A percentile compares a stretch with the other conserved stretches of the same genome.
Conservation (phyloP, 495 filamentous ascomycete species). For the Aspergillus sparsus region DNA sequence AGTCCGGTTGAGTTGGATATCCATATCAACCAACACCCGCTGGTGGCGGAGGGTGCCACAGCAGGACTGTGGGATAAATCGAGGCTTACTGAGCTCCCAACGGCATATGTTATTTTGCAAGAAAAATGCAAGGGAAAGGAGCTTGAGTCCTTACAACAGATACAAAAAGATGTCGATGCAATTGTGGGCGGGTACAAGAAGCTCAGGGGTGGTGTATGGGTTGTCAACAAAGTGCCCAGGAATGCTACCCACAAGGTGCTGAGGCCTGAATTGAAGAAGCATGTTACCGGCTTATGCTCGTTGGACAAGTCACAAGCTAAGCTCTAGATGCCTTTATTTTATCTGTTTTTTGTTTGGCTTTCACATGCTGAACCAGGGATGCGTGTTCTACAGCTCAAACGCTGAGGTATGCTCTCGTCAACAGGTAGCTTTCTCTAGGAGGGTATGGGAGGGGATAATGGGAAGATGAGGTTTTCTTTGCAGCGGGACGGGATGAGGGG, state of each 20-base stretch:
- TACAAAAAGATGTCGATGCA: constrained; percentile 3
- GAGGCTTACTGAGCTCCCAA: constrained; percentile 4
- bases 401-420: too few relatives aligned
- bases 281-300: background rate
- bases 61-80: background rate
- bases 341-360: too few relatives aligned
- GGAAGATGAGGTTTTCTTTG: too few relatives aligned
- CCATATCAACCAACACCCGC: constrained; percentile 6
- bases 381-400: too few relatives aligned
- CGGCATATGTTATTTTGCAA: constrained; percentile 3
- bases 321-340: background rate
- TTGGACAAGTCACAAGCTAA: background rate
- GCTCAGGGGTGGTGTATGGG: constrained; percentile 3
- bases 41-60: constrained; percentile 3
- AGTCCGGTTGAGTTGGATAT: constrained; percentile 5
- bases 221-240: constrained; percentile 4
- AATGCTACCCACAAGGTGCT: background rate
- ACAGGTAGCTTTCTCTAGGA: too few relatives aligned
- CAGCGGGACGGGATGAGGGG: too few relatives aligned
- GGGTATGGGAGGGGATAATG: too few relatives aligned
- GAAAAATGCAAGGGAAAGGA: constrained; percentile 4
- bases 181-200: constrained; percentile 10
- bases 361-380: too few relatives aligned
- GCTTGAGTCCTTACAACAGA: constrained; percentile 1
- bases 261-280: background rate